These are phyloP conservation scores for Logfia minima DNA, from an alignment of 129 eudicot species.

Conservation along the genomic window DNA sequence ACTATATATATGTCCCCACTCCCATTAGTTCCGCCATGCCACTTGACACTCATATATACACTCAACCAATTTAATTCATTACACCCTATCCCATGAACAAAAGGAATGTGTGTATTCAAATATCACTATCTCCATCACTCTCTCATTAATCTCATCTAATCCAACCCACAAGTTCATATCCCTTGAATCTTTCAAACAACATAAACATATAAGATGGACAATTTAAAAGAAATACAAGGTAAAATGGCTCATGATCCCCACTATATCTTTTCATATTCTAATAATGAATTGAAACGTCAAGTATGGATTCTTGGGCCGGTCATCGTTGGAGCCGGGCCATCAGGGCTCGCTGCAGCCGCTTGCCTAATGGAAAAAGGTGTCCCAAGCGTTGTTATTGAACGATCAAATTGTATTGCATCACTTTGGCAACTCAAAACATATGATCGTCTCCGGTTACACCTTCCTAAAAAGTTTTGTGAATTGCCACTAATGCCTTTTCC, in stretches of 20 bases:
- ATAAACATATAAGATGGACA: constrained; percentile 22
- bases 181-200: constrained; percentile 15
- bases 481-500: constrained; percentile 89
- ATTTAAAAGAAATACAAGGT: constrained; percentile 56
- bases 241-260: constrained; percentile 58
- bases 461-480: constrained; percentile 88
- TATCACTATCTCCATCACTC: constrained; percentile 36
- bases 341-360: constrained; percentile 76
- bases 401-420: constrained; percentile 80
- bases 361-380: constrained; percentile 61
- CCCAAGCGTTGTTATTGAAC: constrained; percentile 59
- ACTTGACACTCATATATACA: constrained; percentile 42
- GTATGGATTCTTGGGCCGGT: constrained; percentile 62
- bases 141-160: constrained; percentile 29
- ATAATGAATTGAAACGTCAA: constrained; percentile 26
- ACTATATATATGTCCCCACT: constrained; percentile 68
- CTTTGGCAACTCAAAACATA: constrained; percentile 92
- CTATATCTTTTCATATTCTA: not conserved
- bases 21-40: constrained; percentile 45
- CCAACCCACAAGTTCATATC: constrained; percentile 31
- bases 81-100: constrained; percentile 42
- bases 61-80: constrained; percentile 37
- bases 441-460: constrained; percentile 75
- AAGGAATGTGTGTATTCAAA: constrained; percentile 42
- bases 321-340: constrained; percentile 86